Percentiles rank a stretch among this genome's conserved stretches.
These are phyloP conservation scores for Fusarium cyanostomum DNA, from an alignment of 2,329 filamentous ascomycete species.

Conservation along the genomic window DNA sequence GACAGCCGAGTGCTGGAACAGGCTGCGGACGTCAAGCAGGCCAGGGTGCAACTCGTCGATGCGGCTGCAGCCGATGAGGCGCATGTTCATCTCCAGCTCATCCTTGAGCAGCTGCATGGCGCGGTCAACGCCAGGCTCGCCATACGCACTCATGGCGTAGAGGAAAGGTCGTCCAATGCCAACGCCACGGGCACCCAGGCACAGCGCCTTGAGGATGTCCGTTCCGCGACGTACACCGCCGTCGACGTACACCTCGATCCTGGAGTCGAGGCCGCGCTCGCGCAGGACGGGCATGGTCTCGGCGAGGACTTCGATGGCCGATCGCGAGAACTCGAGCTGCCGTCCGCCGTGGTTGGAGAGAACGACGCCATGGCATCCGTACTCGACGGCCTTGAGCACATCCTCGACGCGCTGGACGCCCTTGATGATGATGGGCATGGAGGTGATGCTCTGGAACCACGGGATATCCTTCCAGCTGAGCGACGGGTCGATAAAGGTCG, in stretches of 20 bases:
- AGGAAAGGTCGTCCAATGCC: constrained; percentile 95
- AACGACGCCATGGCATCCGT: constrained; percentile 87
- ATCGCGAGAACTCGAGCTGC: constrained; percentile 91
- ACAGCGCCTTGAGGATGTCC: constrained; percentile 95
- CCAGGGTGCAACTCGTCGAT: constrained; percentile 82
- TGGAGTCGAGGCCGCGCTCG: constrained; percentile 75
- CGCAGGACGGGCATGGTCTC: constrained; percentile 92
- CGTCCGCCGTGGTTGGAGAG: constrained; percentile 96
- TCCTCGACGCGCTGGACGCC: constrained; percentile 97
- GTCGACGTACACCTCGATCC: constrained; percentile 89
- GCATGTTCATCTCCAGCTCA: constrained; percentile 99
- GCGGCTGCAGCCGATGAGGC: constrained; percentile 81
- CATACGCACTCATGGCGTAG: constrained; percentile 95
- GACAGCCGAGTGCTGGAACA: constrained; percentile 64
- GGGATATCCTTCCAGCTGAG: constrained; percentile 93
- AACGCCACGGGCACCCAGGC: constrained; percentile 89
- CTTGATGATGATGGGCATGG: constrained; percentile 96
- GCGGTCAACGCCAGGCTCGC: constrained; percentile 83
- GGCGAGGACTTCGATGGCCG: constrained; percentile 87
- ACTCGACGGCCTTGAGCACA: constrained; percentile 84
- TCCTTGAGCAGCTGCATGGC: constrained; percentile 94
- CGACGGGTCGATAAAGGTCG: constrained; percentile 94
- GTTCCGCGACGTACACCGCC: constrained; percentile 90
- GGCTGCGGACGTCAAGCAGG: constrained; percentile 79
- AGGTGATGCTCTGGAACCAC: constrained; percentile 90